Percentiles rank a stretch among this genome's conserved stretches.
phyloP scores from a whole-genome alignment of 805 yeast genomes.

The Teunomyces aglyptinius region DNA sequence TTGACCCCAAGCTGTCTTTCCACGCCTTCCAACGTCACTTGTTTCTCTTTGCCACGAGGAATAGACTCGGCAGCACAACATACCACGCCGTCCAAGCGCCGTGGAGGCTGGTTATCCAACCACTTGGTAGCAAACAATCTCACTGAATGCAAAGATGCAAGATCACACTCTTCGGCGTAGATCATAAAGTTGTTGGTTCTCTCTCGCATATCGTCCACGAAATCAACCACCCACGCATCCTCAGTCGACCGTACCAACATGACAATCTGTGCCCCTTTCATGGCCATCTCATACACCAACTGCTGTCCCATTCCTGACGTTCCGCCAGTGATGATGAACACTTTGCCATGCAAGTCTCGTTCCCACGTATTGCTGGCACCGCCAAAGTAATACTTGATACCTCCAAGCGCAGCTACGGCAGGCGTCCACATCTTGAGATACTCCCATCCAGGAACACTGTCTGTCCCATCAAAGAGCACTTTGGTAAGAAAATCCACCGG shows the following conservation, averaged over 20 bases:
- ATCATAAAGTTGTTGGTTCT: conserved; percentile 68
- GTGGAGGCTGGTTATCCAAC: conserved; percentile 87
- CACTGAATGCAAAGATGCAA: conserved; percentile 67
- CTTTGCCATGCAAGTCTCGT: conserved; percentile 87
- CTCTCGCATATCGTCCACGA: conserved; percentile 72
- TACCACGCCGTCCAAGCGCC: conserved; percentile 85
- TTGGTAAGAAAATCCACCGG: conserved; percentile 81
- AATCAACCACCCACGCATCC: conserved; percentile 72
- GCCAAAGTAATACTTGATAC: conserved; percentile 68
- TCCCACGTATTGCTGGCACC: conserved; percentile 91
- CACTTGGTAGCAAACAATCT: conserved; percentile 91
- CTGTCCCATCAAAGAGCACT: conserved; percentile 68
- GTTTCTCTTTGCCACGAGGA: conserved; percentile 68
- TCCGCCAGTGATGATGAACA: conserved; percentile 84
- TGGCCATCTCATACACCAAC: conserved; percentile 70
- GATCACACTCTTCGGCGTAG: conserved; percentile 88
- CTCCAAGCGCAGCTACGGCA: conserved; percentile 37
- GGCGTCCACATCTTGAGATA: conserved; percentile 58
- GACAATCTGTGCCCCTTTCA: conserved; percentile 82
- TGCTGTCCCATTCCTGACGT: conserved; percentile 88
- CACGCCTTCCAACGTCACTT: conserved; percentile 73
- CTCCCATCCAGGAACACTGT: conserved; percentile 71
- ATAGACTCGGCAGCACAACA: conserved; percentile 83
- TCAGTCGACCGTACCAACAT: conserved; percentile 66
- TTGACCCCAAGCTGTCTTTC: conserved; percentile 84